Base-by-base conservation (phyloP, 2,329 filamentous ascomycete species). In the Balansia obtecta region DNA sequence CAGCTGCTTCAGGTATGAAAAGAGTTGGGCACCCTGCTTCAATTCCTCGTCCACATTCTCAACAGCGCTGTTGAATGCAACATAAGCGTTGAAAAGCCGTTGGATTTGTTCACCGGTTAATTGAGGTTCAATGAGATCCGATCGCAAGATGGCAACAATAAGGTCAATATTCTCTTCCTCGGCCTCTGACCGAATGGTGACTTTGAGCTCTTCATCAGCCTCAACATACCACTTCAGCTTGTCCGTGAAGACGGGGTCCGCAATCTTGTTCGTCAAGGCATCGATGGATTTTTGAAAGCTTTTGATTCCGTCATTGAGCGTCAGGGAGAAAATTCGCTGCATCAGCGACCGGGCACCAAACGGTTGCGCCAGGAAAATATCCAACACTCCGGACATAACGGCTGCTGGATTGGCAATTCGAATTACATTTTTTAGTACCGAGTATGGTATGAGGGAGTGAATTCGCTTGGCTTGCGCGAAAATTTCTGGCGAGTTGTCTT, bases 401-500 rank as follows among this genome's bases (percentile, higher is more conserved):
- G 89, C 88, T 1, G 91, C 91, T 2, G 93, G 93, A 59, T 98
- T 98, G 20, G 93, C 89, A 58, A 97, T 88, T 51, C 91, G 83
- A 61, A 98, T 97, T 45, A 95, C 88, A 63, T 97, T 96, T 72
- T 98, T 98, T 64, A 98, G 75, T 46, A 96, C 74, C 0, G 84
- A 85, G 63, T 98, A 98, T 0, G 93, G 93, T 43, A 98, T 85
- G 50, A 97, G 77, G 0, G 90, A 95, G 64, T 98, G 93, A 48
- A 97, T 96, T 53, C 87, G 82, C 69, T 91, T 95, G 4, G 86
- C 83, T 67, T 98, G 93, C 0, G 89, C 88, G 65, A 97, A 97
- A 32, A 98, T 69, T 63, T 98, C 93, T 1, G 93, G 90, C 0
- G 91, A 96, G 66, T 98, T 98, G 69, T 98, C 93, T 65, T 98